Evolutionary conservation across 2,329 filamentous ascomycete species (phyloP).

Genomic region (Colletotrichum graminicola): DNA sequence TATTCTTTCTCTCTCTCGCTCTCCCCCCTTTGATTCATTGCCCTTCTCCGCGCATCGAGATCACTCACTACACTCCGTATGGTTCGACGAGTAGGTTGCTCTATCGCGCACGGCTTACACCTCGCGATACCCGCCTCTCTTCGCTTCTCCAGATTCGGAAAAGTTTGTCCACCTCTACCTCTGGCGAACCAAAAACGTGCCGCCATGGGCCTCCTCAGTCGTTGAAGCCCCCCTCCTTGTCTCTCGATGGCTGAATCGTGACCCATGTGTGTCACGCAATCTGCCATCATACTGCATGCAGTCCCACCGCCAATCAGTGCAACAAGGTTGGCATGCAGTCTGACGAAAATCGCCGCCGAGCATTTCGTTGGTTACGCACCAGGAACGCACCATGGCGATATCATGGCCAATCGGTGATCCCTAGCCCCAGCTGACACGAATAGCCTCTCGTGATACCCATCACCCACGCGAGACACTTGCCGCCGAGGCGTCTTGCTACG

Average conservation of each 20-base stretch:
- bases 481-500: background rate
- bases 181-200: constrained; percentile 19
- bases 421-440: constrained; percentile 14
- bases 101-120: constrained; percentile 26
- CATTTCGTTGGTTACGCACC: background rate
- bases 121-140: constrained; percentile 5
- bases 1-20: background rate
- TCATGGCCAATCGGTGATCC: background rate
- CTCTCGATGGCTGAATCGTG: constrained; percentile 30
- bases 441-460: constrained; percentile 21
- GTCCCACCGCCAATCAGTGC: constrained; percentile 25
- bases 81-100: constrained; percentile 1
- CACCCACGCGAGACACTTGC: background rate
- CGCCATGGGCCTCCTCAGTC: constrained; percentile 7
- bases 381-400: constrained; percentile 16
- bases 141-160: background rate
- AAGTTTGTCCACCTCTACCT: background rate
- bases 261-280: constrained; percentile 35
- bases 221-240: background rate
- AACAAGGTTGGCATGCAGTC: background rate
- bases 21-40: background rate
- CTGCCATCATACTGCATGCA: constrained; percentile 31
- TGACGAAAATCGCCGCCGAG: constrained; percentile 2
- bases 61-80: too few relatives aligned
- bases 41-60: background rate